A percentile compares a stretch with the other conserved stretches of the same genome.
Conservation (phyloP, 495 filamentous ascomycete species). For the Penicillium nucicola region DNA sequence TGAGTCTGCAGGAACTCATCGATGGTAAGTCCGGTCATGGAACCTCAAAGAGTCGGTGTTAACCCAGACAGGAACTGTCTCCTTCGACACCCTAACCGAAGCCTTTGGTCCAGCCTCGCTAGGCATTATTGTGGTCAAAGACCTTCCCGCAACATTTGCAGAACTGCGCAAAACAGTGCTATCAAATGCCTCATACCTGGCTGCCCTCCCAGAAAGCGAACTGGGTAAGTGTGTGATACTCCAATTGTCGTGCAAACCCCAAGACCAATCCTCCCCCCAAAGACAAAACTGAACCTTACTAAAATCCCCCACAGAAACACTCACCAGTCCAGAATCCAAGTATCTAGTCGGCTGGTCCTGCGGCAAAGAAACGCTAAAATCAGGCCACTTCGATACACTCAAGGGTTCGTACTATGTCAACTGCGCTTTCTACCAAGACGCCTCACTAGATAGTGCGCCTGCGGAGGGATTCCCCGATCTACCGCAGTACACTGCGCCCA, state of each 20-base stretch:
- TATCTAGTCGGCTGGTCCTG: constrained; percentile 72
- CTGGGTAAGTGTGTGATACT: constrained; percentile 55
- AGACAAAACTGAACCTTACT: no score
- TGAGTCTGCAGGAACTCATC: constrained; percentile 52
- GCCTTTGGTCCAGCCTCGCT: constrained; percentile 91
- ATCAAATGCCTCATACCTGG: constrained; percentile 85
- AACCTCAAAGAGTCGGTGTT: neutral
- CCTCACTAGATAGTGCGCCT: constrained; percentile 56
- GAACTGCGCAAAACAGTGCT: constrained; percentile 69
- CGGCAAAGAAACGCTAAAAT: constrained; percentile 90
- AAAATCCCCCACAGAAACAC: constrained; percentile 34
- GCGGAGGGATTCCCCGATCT: constrained; percentile 56
- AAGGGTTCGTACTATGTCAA: constrained; percentile 98
- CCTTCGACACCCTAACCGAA: constrained; percentile 69
- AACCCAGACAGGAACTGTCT: constrained; percentile 57
- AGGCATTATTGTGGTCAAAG: constrained; percentile 88
- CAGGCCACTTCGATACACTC: constrained; percentile 82
- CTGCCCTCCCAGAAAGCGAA: constrained; percentile 68
- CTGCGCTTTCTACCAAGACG: constrained; percentile 85
- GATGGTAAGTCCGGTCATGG: constrained; percentile 15
- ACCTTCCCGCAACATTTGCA: constrained; percentile 68
- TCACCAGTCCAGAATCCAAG: constrained; percentile 47
- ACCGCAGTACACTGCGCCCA: constrained; percentile 65
- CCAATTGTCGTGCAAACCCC: neutral
- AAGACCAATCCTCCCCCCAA: neutral